phyloP scores from a whole-genome alignment of 1,284 basidiomycete genomes.

The Cutaneotrichosporon sp. region DNA sequence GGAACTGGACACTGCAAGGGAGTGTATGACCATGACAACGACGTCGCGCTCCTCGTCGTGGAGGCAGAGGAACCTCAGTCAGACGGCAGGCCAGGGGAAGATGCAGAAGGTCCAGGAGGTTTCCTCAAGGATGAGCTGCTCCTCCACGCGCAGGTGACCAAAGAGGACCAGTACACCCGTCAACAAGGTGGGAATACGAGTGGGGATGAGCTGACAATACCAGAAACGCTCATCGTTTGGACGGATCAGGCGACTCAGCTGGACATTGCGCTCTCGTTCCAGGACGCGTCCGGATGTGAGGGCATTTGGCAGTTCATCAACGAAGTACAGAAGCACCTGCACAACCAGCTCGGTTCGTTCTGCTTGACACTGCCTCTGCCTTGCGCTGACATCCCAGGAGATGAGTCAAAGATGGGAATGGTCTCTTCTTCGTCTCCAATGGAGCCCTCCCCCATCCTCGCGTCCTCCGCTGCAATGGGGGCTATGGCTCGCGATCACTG shows the following conservation, averaged over 20 bases:
- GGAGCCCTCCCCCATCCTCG: conserved; percentile 40
- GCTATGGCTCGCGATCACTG: conserved; percentile 26
- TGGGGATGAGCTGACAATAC: not conserved
- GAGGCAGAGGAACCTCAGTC: conserved; percentile 73
- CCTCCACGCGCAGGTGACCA: conserved; percentile 47
- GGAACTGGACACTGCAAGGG: conserved; percentile 93
- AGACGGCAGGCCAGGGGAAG: conserved; percentile 55
- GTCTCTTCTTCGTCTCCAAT: conserved; percentile 48
- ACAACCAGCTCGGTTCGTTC: conserved; percentile 36
- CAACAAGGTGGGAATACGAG: conserved; percentile 75
- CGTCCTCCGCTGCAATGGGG: conserved; percentile 19
- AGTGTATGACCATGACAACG: conserved; percentile 73
- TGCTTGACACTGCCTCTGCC: not conserved
- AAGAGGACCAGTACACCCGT: conserved; percentile 81
- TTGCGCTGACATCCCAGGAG: conserved; percentile 24
- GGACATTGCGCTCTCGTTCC: conserved; percentile 96
- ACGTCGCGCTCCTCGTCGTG: conserved; percentile 79
- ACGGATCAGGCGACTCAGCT: conserved; percentile 85
- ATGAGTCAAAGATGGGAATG: conserved; percentile 29
- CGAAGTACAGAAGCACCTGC: conserved; percentile 73
- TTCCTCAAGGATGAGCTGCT: conserved; percentile 50
- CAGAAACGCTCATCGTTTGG: conserved; percentile 98
- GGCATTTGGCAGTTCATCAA: conserved; percentile 98
- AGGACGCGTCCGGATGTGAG: conserved; percentile 91
- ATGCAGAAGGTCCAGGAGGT: conserved; percentile 40